Evolutionary conservation across 2,329 filamentous ascomycete genomes (phyloP), one percentile per base, ranked within the genome.

Genomic region (Colletotrichum endophyticum): DNA sequence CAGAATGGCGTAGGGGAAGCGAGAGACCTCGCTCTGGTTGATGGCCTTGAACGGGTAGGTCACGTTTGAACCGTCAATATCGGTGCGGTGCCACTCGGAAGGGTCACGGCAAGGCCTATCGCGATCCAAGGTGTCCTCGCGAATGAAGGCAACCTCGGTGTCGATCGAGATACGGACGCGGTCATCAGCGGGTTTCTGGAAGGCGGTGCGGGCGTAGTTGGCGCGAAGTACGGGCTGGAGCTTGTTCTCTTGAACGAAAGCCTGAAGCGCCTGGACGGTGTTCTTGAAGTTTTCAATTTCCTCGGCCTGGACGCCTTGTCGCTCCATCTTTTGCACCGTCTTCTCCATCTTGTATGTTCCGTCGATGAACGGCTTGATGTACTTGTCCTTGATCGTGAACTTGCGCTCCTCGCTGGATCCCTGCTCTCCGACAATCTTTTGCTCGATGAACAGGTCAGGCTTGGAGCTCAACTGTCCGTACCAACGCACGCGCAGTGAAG

Each of bases 271-370:
- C 63, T 92, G 88, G 19, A 96, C 94, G 4, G 94, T 94, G 44
- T 89, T 88, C 84, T 94, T 94, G 82, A 98, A 93, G 28, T 89
- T 87, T 69, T 94, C 90, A 36, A 95, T 91, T 79, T 94, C 91
- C 66, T 92, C 89, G 56, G 90, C 88, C 66, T 92, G 90, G 75
- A 92, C 91, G 70, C 94, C 94, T 79, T 94, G 92, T 59, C 95
- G 91, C 85, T 95, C 94, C 89, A 99, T 94, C 87, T 98, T 98
- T 80, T 94, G 89, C 32, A 98, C 88, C 71, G 92, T 94, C 89
- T 98, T 98, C 84, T 98, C 96, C 92, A 98, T 95, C 81, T 94
- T 93, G 85, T 98, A 98, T 79, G 97, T 91, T 66, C 94, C 95
- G 68, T 95, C 92, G 70, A 99, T 91, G 86, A 98, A 98, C 2